These are phyloP conservation scores for Lycium barbarum DNA, from an alignment of 257 asterid species.

Conservation along the genomic window DNA sequence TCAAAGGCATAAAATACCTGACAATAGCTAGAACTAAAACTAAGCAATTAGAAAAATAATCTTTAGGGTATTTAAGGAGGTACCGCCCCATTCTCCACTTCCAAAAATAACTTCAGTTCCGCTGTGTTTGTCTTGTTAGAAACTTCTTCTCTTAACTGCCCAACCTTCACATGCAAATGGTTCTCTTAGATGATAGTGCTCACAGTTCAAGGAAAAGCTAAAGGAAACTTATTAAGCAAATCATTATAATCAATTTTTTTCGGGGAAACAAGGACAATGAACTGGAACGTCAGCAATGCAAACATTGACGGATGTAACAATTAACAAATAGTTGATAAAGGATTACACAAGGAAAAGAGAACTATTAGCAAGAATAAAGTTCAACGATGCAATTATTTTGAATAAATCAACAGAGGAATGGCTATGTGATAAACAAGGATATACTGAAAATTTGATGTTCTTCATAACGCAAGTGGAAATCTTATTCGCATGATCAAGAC, in stretches of 20 bases:
- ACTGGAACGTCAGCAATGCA: background rate
- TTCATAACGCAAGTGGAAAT: background rate
- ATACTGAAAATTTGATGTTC: background rate
- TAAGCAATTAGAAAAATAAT: background rate
- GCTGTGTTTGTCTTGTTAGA: slow-evolving; percentile 78
- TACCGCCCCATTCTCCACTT: slow-evolving; percentile 77
- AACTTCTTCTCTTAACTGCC: slow-evolving; percentile 83
- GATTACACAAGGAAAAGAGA: background rate
- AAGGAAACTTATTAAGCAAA: background rate
- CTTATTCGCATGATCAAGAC: background rate
- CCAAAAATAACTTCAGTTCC: slow-evolving; percentile 82
- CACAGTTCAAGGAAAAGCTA: background rate
- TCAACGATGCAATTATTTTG: background rate
- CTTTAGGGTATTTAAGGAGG: background rate
- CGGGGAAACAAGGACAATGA: no score
- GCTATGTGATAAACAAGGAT: background rate
- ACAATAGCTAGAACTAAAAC: slow-evolving; percentile 10
- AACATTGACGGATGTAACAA: background rate
- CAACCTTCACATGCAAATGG: background rate
- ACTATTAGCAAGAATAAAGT: background rate
- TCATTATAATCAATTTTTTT: no score
- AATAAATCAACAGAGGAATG: background rate
- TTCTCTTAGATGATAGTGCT: background rate
- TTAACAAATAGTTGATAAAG: background rate
- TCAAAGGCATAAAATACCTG: background rate